These are phyloP conservation scores for Scedosporium apiospermum DNA, from an alignment of 2,329 filamentous ascomycete genomes.

Conservation along the genomic window DNA sequence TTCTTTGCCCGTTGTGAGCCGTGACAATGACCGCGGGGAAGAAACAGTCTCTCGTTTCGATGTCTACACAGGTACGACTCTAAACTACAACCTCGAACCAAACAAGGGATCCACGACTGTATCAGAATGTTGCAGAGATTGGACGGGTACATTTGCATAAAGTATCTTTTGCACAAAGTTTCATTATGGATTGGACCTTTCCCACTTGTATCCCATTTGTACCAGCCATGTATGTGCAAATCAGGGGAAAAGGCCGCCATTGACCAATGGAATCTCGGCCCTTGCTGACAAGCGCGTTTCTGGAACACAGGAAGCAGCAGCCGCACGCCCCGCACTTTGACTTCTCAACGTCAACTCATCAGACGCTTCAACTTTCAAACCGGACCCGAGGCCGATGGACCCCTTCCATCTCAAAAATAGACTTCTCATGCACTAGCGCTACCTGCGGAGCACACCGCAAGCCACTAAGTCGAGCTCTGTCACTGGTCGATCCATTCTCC, in stretches of 20 bases:
- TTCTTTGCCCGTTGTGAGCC: not conserved
- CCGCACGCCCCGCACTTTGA: conserved; percentile 26
- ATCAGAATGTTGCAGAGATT: conserved; percentile 3
- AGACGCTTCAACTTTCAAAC: conserved; percentile 6
- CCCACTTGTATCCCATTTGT: not conserved
- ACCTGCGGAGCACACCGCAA: not conserved
- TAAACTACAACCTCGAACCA: conserved; percentile 1
- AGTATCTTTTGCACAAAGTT: not conserved
- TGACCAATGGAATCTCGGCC: conserved; percentile 19
- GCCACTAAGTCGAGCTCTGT: not conserved
- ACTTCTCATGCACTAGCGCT: not conserved
- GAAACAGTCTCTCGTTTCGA: conserved; percentile 5
- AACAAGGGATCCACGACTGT: conserved; percentile 4
- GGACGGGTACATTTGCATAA: not conserved
- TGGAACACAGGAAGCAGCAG: conserved; percentile 29
- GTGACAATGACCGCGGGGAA: not conserved
- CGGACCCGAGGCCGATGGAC: conserved; percentile 3
- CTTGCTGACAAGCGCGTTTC: conserved; percentile 21
- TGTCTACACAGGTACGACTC: too few species aligned
- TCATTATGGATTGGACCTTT: not conserved
- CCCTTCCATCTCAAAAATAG: conserved; percentile 2
- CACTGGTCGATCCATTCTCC: not conserved
- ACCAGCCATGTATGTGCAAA: not conserved
- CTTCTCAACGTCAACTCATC: conserved; percentile 28
- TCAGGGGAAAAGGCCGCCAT: conserved; percentile 9